These are phyloP conservation scores for Botrytis squamosa DNA, from an alignment of 2,329 filamentous ascomycete species.

Conservation along the genomic window DNA sequence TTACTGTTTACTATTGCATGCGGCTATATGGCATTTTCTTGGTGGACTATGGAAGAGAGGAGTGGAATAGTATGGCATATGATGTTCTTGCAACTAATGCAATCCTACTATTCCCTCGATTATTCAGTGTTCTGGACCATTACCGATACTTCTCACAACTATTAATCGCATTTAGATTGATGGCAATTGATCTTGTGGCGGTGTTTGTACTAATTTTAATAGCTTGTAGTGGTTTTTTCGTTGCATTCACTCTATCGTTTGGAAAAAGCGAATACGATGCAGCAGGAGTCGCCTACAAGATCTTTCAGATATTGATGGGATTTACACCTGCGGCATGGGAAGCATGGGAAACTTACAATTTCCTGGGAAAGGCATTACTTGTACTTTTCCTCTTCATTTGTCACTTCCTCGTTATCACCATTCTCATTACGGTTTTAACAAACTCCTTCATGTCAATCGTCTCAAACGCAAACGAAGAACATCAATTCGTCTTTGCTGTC, in stretches of 20 bases:
- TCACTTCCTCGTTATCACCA: conserved; percentile 93
- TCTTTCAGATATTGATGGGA: conserved; percentile 94
- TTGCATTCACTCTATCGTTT: conserved; percentile 85
- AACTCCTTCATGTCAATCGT: conserved; percentile 96
- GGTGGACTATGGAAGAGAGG: conserved; percentile 64
- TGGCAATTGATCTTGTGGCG: conserved; percentile 86
- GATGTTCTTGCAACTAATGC: conserved; percentile 92
- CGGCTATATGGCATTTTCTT: conserved; percentile 84
- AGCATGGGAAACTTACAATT: conserved; percentile 72
- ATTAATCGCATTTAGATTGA: conserved; percentile 88
- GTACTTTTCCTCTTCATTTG: conserved; percentile 87
- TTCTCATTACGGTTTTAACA: conserved; percentile 91
- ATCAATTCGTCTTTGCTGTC: conserved; percentile 90
- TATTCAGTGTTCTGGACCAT: conserved; percentile 91
- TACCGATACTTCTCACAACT: conserved; percentile 96
- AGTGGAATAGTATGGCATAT: conserved; percentile 81
- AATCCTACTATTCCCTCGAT: conserved; percentile 81
- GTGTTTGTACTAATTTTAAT: conserved; percentile 83
- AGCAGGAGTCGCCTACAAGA: conserved; percentile 76
- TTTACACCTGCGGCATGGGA: conserved; percentile 96
- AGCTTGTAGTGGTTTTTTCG: conserved; percentile 90
- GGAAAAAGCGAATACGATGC: conserved; percentile 67
- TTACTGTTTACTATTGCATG: conserved; percentile 87
- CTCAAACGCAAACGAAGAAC: conserved; percentile 89
- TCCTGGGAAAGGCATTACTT: conserved; percentile 72